These are phyloP conservation scores for Nidularia pulvinata DNA, from an alignment of 768 basidiomycete genomes.

Conservation along the genomic window DNA sequence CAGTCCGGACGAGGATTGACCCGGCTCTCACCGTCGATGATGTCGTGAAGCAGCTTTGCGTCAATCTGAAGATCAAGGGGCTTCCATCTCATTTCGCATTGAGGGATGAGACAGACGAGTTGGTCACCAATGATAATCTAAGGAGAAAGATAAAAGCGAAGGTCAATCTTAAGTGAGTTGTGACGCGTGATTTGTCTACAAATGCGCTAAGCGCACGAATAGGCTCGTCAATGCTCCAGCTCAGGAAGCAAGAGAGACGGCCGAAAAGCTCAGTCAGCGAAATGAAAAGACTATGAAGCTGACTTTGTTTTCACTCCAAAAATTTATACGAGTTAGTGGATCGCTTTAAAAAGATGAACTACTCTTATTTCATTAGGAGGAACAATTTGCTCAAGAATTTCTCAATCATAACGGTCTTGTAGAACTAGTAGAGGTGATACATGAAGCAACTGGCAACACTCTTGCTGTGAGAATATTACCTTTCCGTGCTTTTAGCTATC, in stretches of 20 bases:
- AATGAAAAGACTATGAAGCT: constrained; percentile 64
- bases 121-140: constrained; percentile 88
- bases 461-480: constrained; percentile 63
- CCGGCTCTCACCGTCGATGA: constrained; percentile 83
- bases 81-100: constrained; percentile 73
- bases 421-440: constrained; percentile 72
- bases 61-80: constrained; percentile 79
- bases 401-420: constrained; percentile 68
- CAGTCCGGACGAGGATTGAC: constrained; percentile 84
- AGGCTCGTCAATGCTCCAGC: constrained; percentile 82
- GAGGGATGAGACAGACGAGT: constrained; percentile 79
- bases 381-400: constrained; percentile 81
- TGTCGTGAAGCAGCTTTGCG: constrained; percentile 83
- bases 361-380: constrained; percentile 62
- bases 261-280: constrained; percentile 61
- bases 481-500: neutral
- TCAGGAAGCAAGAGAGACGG: constrained; percentile 77
- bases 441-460: constrained; percentile 72
- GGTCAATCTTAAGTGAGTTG: constrained; percentile 70
- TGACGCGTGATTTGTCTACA: neutral
- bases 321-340: constrained; percentile 65
- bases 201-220: constrained; percentile 2
- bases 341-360: no score
- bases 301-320: constrained; percentile 78
- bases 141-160: constrained; percentile 80